A percentile compares a stretch with the other conserved stretches of the same genome.
Conservation (phyloP, 108 stramenopile genomes). For the Pseudonitzschia multiseries region DNA sequence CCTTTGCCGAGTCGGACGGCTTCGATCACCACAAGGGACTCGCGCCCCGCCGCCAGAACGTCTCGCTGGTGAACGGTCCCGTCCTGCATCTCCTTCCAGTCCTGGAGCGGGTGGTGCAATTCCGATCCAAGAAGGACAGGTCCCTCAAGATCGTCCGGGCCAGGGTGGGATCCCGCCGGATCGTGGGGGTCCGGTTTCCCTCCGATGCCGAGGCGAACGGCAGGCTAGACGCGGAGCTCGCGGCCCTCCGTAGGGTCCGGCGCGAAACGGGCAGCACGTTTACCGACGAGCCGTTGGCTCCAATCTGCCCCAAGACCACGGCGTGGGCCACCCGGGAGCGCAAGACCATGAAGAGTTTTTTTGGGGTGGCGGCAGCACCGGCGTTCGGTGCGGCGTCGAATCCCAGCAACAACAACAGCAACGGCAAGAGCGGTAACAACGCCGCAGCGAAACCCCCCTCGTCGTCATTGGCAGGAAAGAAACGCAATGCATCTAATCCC, state of each 20-base stretch:
- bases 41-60: constrained; percentile 45
- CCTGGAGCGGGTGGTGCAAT: constrained; percentile 52
- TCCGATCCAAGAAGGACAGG: constrained; percentile 30
- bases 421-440: not conserved
- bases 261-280: constrained; percentile 24
- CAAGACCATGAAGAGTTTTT: constrained; percentile 64
- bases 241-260: constrained; percentile 23
- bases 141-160: constrained; percentile 50
- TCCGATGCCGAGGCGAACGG: constrained; percentile 36
- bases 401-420: not conserved
- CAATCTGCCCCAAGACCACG: constrained; percentile 37
- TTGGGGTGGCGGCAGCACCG: constrained; percentile 23
- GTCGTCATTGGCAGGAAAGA: not conserved
- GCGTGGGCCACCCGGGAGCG: constrained; percentile 45
- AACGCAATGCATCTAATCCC: not conserved
- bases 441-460: not conserved
- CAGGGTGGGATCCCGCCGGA: constrained; percentile 37
- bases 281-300: constrained; percentile 38
- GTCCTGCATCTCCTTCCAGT: constrained; percentile 55
- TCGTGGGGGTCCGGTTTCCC: constrained; percentile 65
- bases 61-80: constrained; percentile 59
- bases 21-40: constrained; percentile 40
- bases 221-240: constrained; percentile 35
- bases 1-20: constrained; percentile 38
- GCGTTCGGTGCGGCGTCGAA: not conserved